phyloP scores from a whole-genome alignment of 2,329 filamentous ascomycete species.

The Macrophomina pseudophaseolina region DNA sequence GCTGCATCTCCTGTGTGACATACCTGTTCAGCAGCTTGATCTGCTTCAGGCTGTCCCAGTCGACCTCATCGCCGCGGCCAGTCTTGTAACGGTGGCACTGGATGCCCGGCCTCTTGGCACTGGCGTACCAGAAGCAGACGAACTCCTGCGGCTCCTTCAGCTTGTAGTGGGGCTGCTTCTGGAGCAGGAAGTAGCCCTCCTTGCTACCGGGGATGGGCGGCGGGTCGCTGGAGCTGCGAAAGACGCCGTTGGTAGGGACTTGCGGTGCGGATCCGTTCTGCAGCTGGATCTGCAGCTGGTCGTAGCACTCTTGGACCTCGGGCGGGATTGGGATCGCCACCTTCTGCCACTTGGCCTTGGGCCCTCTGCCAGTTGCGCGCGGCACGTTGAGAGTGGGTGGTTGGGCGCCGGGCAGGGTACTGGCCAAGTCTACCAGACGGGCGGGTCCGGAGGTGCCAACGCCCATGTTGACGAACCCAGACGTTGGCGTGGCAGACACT shows the following conservation, averaged over 20 bases:
- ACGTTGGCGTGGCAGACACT: no score
- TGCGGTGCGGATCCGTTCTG: not conserved
- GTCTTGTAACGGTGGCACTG: not conserved
- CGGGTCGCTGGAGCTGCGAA: not conserved
- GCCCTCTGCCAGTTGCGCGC: no score
- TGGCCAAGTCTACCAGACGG: no score
- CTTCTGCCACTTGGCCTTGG: no score
- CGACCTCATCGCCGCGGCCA: not conserved
- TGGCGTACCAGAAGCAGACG: no score
- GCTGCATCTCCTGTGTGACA: not conserved
- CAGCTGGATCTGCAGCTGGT: not conserved
- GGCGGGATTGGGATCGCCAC: not conserved
- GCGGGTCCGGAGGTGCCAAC: no score
- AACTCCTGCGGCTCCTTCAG: no score
- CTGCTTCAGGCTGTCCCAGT: not conserved
- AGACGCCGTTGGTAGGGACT: not conserved
- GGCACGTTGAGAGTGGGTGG: not conserved
- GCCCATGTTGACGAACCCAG: no score
- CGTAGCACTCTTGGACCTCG: not conserved
- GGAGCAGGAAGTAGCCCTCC: not conserved
- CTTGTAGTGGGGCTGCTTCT: not conserved
- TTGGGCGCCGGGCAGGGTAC: no score
- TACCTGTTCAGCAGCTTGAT: not conserved
- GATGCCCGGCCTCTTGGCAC: not conserved
- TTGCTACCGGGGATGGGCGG: not conserved